A percentile compares a stretch with the other conserved stretches of the same genome.
phyloP scores from a whole-genome alignment of 148 eudicot species.

The Pouteria glomerata region DNA sequence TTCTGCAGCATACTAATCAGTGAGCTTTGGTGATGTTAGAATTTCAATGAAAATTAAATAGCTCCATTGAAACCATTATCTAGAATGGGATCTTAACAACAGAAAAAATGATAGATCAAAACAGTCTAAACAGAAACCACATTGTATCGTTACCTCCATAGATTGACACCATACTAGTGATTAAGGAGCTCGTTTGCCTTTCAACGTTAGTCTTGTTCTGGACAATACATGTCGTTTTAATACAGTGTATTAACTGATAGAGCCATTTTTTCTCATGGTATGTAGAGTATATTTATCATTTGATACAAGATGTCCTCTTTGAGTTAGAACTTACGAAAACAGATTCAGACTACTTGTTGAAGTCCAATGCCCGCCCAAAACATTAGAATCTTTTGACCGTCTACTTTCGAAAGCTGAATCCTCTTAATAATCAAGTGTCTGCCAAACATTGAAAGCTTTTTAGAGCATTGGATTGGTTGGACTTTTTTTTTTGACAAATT shows the following conservation, averaged over 20 bases:
- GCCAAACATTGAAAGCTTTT: neutral
- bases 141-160: neutral
- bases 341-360: neutral
- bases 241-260: neutral
- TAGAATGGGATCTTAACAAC: neutral
- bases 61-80: neutral
- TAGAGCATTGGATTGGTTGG: neutral
- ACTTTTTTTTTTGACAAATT: neutral
- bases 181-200: neutral
- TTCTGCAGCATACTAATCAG: neutral
- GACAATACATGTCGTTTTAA: neutral
- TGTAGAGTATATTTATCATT: too few species aligned
- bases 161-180: neutral
- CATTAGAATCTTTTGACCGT: neutral
- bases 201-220: neutral
- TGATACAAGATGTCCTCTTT: too few species aligned
- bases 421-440: neutral
- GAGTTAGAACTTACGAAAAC: neutral
- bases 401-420: neutral
- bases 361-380: neutral
- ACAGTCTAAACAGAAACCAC: neutral
- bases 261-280: neutral
- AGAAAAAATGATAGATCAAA: too few species aligned
- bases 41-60: neutral
- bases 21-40: neutral